These are phyloP conservation scores for Rhodosporidiobolus sp. DNA, from an alignment of 768 basidiomycete genomes.

Conservation along the genomic window DNA sequence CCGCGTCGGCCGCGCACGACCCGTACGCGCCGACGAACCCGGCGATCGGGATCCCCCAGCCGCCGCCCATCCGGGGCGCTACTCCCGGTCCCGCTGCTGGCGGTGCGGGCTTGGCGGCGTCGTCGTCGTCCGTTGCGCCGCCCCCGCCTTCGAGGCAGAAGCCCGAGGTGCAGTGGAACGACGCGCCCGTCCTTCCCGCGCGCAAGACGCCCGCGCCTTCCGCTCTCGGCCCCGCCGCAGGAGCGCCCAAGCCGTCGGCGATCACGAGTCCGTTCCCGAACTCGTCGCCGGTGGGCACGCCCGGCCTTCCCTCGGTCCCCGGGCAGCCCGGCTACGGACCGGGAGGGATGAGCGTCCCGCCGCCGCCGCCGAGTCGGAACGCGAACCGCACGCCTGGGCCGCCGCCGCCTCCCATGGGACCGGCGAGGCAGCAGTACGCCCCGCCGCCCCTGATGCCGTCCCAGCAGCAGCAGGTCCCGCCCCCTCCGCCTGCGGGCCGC, in stretches of 20 bases:
- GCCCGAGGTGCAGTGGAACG: slow-evolving; percentile 35
- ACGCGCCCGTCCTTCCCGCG: slow-evolving; percentile 22
- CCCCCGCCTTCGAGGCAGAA: slow-evolving; percentile 34
- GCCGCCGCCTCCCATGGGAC: slow-evolving; percentile 41
- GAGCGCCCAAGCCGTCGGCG: slow-evolving; percentile 12
- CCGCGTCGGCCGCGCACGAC: slow-evolving; percentile 10
- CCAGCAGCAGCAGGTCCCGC: not conserved
- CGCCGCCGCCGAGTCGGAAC: slow-evolving; percentile 53
- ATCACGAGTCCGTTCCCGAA: slow-evolving; percentile 42
- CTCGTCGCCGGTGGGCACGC: slow-evolving; percentile 16
- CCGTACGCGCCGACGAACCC: slow-evolving; percentile 33
- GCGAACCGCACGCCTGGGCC: slow-evolving; percentile 45
- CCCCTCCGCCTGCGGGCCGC: not conserved
- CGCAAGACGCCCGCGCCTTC: slow-evolving; percentile 29
- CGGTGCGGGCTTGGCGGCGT: not conserved
- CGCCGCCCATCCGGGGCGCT: slow-evolving; percentile 30
- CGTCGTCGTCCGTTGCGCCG: not conserved
- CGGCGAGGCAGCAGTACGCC: slow-evolving; percentile 53
- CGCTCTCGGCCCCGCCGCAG: not conserved
- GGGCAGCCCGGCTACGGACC: slow-evolving; percentile 1
- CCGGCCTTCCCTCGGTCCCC: not conserved
- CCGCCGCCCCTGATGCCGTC: slow-evolving; percentile 50
- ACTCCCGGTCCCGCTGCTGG: slow-evolving; percentile 22
- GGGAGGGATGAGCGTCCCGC: slow-evolving; percentile 39
- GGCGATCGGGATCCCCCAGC: slow-evolving; percentile 25